These are phyloP conservation scores for Xylaria bambusicola DNA, from an alignment of 495 filamentous ascomycete species.

Conservation along the genomic window DNA sequence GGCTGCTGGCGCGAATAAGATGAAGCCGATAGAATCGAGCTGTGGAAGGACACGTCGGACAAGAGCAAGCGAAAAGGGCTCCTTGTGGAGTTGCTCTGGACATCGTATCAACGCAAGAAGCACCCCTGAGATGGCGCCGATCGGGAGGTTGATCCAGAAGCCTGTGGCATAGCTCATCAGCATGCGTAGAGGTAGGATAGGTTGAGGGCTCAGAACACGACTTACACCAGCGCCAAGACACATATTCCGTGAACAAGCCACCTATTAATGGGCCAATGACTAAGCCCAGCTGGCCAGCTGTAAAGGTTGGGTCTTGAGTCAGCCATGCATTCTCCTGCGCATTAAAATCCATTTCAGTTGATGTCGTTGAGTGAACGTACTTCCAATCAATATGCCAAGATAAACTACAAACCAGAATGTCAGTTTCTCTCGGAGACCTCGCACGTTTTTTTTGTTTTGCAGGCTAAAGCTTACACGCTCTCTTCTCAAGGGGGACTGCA, in stretches of 20 bases:
- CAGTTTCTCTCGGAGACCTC: neutral
- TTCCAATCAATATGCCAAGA: conserved; percentile 28
- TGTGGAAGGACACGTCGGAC: conserved; percentile 29
- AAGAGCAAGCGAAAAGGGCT: conserved; percentile 22
- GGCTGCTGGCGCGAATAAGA: conserved; percentile 49
- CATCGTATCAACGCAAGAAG: conserved; percentile 46
- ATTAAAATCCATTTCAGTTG: neutral
- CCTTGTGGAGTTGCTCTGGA: conserved; percentile 39
- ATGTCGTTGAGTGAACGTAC: conserved; percentile 18
- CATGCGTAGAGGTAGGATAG: neutral
- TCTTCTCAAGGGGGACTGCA: conserved; percentile 47
- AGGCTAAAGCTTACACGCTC: conserved; percentile 41
- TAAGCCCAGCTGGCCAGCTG: conserved; percentile 40
- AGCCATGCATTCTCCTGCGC: neutral
- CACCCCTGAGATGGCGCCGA: conserved; percentile 52
- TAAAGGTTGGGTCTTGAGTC: neutral
- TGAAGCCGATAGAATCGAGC: conserved; percentile 54
- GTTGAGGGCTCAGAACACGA: neutral
- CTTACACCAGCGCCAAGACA: conserved; percentile 50
- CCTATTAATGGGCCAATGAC: conserved; percentile 56
- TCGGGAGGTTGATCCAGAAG: conserved; percentile 69
- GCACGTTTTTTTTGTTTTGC: neutral
- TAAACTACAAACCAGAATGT: conserved; percentile 25
- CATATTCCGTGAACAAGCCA: conserved; percentile 64
- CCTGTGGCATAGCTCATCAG: conserved; percentile 13